Percentiles rank a stretch among this genome's conserved stretches.
These are phyloP conservation scores for Moniliophthora roreri DNA, from an alignment of 1,284 basidiomycete species.

Conservation along the genomic window DNA sequence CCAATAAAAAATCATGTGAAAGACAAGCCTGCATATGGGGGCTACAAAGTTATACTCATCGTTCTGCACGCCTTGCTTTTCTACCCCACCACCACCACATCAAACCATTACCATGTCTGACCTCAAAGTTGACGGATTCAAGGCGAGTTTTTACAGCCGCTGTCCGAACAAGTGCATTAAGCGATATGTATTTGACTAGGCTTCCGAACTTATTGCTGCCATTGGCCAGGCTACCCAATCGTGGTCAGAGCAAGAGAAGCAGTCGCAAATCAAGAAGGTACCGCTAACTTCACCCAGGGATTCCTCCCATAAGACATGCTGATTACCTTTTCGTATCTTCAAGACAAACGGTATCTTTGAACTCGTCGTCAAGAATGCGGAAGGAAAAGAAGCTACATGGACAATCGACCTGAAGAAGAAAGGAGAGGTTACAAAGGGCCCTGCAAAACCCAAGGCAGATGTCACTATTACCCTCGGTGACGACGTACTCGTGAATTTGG, in stretches of 20 bases:
- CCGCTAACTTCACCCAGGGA: constrained; percentile 9
- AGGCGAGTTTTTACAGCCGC: constrained; percentile 43
- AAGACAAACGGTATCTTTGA: constrained; percentile 94
- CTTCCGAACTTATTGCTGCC: constrained; percentile 67
- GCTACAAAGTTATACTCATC: not conserved
- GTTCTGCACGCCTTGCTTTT: not conserved
- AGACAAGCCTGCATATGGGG: not conserved
- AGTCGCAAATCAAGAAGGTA: constrained; percentile 86
- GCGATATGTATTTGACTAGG: constrained; percentile 39
- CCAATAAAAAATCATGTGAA: not conserved
- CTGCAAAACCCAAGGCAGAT: constrained; percentile 71
- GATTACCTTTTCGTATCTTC: not conserved
- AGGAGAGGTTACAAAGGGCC: constrained; percentile 78
- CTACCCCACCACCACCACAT: not conserved
- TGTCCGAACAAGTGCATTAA: no score
- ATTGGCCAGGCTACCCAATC: constrained; percentile 65
- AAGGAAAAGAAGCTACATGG: constrained; percentile 80
- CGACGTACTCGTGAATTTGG: constrained; percentile 65
- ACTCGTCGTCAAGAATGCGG: constrained; percentile 79
- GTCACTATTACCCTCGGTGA: constrained; percentile 79
- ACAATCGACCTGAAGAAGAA: constrained; percentile 97
- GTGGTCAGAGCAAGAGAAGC: constrained; percentile 75
- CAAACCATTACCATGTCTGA: constrained; percentile 44
- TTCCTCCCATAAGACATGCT: not conserved
- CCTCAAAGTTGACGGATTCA: constrained; percentile 59